A percentile compares a stretch with the other conserved stretches of the same genome.
Evolutionary conservation across 352 stramenopile species (phyloP).

Genomic region (Phytophthora hybrid): DNA sequence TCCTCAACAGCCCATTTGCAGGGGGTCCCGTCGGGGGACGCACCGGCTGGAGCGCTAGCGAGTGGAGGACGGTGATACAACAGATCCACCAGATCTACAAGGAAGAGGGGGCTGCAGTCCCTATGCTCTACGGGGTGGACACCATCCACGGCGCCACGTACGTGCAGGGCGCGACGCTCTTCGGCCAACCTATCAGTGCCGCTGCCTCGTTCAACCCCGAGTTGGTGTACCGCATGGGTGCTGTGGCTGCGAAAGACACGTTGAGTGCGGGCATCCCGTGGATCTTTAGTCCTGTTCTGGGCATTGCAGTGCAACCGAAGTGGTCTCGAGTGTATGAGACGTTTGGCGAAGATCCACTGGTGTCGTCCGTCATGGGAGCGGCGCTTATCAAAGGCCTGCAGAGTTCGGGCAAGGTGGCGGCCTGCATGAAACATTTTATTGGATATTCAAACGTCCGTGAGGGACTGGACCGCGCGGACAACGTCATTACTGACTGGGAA

Average conservation of each 20-base stretch:
- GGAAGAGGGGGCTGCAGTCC: slow-evolving; percentile 56
- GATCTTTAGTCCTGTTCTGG: slow-evolving; percentile 93
- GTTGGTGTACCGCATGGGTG: slow-evolving; percentile 75
- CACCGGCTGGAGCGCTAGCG: slow-evolving; percentile 68
- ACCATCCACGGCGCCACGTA: slow-evolving; percentile 93
- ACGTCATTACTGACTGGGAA: slow-evolving; percentile 72
- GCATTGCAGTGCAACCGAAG: slow-evolving; percentile 78
- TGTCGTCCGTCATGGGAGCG: slow-evolving; percentile 75
- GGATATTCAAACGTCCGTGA: slow-evolving; percentile 77
- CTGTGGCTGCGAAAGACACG: slow-evolving; percentile 87
- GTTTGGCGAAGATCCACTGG: slow-evolving; percentile 92
- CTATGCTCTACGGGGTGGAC: slow-evolving; percentile 91
- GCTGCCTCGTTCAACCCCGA: slow-evolving; percentile 90
- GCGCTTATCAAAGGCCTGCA: slow-evolving; percentile 88
- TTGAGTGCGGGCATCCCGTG: slow-evolving; percentile 89
- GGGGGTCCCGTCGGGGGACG: slow-evolving; percentile 52
- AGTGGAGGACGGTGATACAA: slow-evolving; percentile 70
- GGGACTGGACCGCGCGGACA: slow-evolving; percentile 79
- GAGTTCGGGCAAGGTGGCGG: slow-evolving; percentile 61
- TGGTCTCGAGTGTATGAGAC: slow-evolving; percentile 94
- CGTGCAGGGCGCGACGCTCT: slow-evolving; percentile 82
- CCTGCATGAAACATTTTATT: slow-evolving; percentile 93
- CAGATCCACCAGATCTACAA: slow-evolving; percentile 83
- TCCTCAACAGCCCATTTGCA: slow-evolving; percentile 85
- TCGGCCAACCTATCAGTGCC: slow-evolving; percentile 88